These are phyloP conservation scores for Sordariomycetes sp. DNA, from an alignment of 2,329 filamentous ascomycete species.

Conservation along the genomic window DNA sequence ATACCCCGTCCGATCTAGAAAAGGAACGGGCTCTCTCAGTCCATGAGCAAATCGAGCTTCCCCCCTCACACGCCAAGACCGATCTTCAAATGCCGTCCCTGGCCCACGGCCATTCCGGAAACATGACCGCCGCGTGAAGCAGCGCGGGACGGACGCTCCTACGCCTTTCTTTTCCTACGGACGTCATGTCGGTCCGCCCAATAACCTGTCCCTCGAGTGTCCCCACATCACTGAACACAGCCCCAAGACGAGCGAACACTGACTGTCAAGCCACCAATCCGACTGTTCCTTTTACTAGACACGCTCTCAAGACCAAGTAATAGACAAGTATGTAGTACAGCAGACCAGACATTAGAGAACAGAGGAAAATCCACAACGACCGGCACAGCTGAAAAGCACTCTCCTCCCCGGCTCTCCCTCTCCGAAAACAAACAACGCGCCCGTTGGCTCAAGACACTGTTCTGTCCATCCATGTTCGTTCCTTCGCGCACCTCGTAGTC, in stretches of 20 bases:
- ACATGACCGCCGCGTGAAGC: no score
- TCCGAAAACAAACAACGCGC: neutral
- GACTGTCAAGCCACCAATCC: neutral
- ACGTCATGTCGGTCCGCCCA: no score
- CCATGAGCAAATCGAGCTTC: no score
- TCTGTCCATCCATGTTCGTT: constrained; percentile 10
- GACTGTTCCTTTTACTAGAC: neutral
- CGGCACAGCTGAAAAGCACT: constrained; percentile 9
- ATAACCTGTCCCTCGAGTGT: no score
- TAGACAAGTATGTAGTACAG: neutral
- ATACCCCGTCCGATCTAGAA: neutral
- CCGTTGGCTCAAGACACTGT: constrained; percentile 18
- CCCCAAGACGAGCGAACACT: neutral
- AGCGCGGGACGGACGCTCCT: no score
- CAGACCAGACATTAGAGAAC: constrained; percentile 1
- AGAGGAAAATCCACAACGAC: constrained; percentile 12
- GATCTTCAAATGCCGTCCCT: no score
- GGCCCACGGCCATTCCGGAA: no score
- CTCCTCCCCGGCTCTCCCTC: neutral
- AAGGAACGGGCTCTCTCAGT: no score
- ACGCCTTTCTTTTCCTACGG: no score
- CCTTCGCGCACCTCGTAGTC: constrained; percentile 7
- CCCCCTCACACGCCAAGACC: no score
- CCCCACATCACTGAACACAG: neutral
- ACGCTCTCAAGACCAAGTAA: neutral